Evolutionary conservation across 202 grass and related monocot species (phyloP).

Genomic region (Dendrocalamus latiflorus): DNA sequence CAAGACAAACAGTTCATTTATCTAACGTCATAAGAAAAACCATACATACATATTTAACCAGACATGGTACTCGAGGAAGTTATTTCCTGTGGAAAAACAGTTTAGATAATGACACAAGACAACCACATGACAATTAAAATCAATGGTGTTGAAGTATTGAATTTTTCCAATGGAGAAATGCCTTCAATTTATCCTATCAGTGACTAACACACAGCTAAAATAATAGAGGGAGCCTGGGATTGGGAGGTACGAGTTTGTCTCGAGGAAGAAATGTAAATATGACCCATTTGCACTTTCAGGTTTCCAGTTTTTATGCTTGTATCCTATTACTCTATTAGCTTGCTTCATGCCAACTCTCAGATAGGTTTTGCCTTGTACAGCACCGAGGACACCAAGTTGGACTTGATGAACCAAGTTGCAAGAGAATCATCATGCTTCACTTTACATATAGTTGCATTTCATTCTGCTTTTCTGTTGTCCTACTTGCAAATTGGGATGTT

Average conservation of each 20-base stretch:
- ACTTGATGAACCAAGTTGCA: neutral
- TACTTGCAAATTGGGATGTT: neutral
- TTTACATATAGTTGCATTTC: neutral
- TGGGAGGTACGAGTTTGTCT: too few species aligned
- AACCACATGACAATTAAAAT: neutral
- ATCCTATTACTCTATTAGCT: neutral
- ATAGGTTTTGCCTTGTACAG: neutral
- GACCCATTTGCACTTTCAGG: neutral
- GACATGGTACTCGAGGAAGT: neutral
- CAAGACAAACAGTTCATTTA: conserved; percentile 9
- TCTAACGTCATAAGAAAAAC: neutral
- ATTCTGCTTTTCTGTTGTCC: neutral
- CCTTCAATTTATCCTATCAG: neutral
- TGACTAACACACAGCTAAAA: neutral
- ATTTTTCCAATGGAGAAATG: neutral
- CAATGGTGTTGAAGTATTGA: neutral
- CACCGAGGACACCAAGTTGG: neutral
- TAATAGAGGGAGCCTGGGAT: too few species aligned
- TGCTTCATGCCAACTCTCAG: neutral
- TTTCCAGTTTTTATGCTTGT: neutral
- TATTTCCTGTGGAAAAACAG: neutral
- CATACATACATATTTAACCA: neutral
- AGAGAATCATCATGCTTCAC: neutral
- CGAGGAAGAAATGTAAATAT: too few species aligned
- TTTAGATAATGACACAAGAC: neutral